Evolutionary conservation across 768 basidiomycete genomes (phyloP).

Genomic region (Mycena leptocephala): DNA sequence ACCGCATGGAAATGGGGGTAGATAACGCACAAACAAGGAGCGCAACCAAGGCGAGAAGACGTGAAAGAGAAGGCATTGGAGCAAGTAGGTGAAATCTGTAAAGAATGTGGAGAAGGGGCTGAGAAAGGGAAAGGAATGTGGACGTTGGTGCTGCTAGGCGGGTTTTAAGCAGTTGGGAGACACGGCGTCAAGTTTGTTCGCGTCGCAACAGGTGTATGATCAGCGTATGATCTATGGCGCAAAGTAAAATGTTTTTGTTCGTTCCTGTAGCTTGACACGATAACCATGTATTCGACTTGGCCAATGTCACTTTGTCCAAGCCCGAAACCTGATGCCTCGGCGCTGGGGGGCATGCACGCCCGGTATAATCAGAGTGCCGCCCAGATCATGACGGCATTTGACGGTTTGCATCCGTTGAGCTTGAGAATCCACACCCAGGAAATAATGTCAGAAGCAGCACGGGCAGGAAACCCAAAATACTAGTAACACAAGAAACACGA

Average conservation of each 20-base stretch:
- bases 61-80: constrained; percentile 28
- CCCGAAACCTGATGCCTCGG: neutral
- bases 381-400: neutral
- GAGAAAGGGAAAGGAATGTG: neutral
- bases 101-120: neutral
- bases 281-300: constrained; percentile 14
- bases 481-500: neutral
- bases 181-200: too few species aligned
- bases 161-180: constrained; percentile 3
- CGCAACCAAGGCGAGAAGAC: too few species aligned
- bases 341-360: neutral
- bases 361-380: neutral
- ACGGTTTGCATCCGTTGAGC: neutral
- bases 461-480: neutral
- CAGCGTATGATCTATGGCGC: too few species aligned
- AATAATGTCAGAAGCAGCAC: too few species aligned
- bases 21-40: constrained; percentile 23
- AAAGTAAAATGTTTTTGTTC: constrained; percentile 14
- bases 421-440: neutral
- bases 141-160: neutral
- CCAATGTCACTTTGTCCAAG: constrained; percentile 18
- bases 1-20: neutral
- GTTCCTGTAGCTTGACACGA: constrained; percentile 24
- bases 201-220: too few species aligned
- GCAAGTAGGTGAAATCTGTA: neutral